Evolutionary conservation across 1,139 yeast species (phyloP), one percentile per base, ranked within the genome.

Genomic region (Pichia sp.): DNA sequence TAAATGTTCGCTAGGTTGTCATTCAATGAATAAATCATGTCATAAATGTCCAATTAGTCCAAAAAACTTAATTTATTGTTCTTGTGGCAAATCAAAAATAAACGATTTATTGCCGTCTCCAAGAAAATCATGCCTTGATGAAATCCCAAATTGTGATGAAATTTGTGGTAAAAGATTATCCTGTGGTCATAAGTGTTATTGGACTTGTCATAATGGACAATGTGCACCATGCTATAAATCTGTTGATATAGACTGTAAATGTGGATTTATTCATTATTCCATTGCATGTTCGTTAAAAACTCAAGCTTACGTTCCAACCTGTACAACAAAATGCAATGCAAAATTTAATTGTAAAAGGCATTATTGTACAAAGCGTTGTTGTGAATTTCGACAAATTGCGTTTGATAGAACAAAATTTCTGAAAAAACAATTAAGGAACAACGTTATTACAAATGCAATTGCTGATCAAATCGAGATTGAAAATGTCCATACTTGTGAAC

Each of bases 331-430:
- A 64, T 91, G 97, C 68, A 80, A 83, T 43, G 87, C 90, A 0
- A 69, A 84, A 51, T 76, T 86, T 67, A 86, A 82, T 57, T 90
- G 98, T 65, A 80, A 95, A 54, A 80, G 90, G 57, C 98, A 90
- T 68, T 75, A 83, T 55, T 95, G 96, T 65, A 70, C 76, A 25
- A 76, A 72, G 22, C 70, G 74, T 19, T 90, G 98, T 67, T 90
- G 98, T 66, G 71, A 76, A 6, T 82, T 73, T 56, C 93, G 87
- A 62, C 79, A 77, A 44, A 62, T 67, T 7, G 96, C 95, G 0
- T 72, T 80, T 48, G 74, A 68, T 45, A 73, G 96, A 50, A 89
- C 85, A 60, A 69, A 86, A 36, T 70, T 71, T 18, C 69, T 80
- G 49, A 79, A 79, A 60, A 82, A 81, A 62, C 69, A 65, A 33